Percentiles rank a stretch among this genome's conserved stretches.
Evolutionary conservation across 768 basidiomycete genomes (phyloP).

Genomic region (Termitomyces heimii): DNA sequence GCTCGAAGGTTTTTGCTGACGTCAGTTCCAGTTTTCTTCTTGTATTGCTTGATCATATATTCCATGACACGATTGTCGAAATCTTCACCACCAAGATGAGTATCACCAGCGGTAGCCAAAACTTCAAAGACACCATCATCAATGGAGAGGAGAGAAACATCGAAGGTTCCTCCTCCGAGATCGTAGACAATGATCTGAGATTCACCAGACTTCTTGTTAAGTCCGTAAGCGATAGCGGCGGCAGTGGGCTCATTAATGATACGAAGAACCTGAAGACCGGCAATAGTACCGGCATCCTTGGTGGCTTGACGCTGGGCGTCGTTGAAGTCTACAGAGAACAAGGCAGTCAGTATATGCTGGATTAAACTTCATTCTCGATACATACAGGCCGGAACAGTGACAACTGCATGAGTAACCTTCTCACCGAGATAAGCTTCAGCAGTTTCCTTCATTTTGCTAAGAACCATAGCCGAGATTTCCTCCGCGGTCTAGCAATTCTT

Average conservation of each 20-base stretch:
- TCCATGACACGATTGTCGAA: constrained; percentile 94
- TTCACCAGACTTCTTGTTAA: constrained; percentile 93
- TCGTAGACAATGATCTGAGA: constrained; percentile 97
- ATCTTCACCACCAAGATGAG: constrained; percentile 93
- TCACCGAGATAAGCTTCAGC: constrained; percentile 97
- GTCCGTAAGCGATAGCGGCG: constrained; percentile 96
- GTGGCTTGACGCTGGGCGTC: constrained; percentile 99
- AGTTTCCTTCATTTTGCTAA: constrained; percentile 98
- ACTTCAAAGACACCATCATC: constrained; percentile 93
- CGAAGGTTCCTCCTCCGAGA: constrained; percentile 97
- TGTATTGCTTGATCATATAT: constrained; percentile 84
- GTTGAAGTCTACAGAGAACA: constrained; percentile 70
- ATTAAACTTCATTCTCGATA: constrained; percentile 1
- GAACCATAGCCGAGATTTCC: constrained; percentile 93
- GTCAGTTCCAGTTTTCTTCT: constrained; percentile 88
- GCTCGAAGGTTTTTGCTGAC: constrained; percentile 75
- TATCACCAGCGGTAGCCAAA: constrained; percentile 88
- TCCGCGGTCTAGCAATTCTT: constrained; percentile 66
- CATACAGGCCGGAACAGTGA: constrained; percentile 94
- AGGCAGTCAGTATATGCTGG: neutral
- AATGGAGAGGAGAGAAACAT: constrained; percentile 93
- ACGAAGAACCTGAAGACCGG: constrained; percentile 91
- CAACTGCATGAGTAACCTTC: constrained; percentile 95
- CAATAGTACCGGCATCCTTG: constrained; percentile 95
- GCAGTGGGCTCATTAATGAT: constrained; percentile 99